Evolutionary conservation across 495 filamentous ascomycete species (phyloP).

Genomic region (Penicillium macrosclerotiorum): DNA sequence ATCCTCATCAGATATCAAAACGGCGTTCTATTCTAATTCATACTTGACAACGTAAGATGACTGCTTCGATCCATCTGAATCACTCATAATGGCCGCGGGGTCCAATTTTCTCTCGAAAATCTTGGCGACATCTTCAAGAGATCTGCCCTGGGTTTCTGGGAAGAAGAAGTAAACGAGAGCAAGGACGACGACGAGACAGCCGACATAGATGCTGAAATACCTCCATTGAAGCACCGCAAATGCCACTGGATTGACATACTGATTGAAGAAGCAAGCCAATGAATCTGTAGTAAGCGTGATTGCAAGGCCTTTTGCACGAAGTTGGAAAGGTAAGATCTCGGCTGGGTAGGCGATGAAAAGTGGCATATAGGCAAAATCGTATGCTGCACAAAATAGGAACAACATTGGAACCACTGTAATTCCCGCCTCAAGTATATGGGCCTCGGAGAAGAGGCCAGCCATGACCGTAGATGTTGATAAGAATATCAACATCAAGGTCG

Average conservation of each 20-base stretch:
- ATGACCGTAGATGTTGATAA: conserved; percentile 54
- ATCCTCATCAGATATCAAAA: background rate
- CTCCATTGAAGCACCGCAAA: conserved; percentile 50
- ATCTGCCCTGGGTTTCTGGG: conserved; percentile 10
- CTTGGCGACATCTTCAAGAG: conserved; percentile 4
- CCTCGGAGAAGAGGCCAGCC: conserved; percentile 50
- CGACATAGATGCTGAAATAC: conserved; percentile 10
- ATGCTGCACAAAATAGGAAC: conserved; percentile 56
- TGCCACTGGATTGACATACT: conserved; percentile 55
- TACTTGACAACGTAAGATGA: conserved; percentile 7
- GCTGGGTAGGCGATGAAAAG: conserved; percentile 60
- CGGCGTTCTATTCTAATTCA: background rate
- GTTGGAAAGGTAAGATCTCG: conserved; percentile 64
- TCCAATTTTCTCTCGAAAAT: conserved; percentile 6
- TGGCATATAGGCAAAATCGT: conserved; percentile 60
- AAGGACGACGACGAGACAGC: conserved; percentile 5
- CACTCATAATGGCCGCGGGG: background rate
- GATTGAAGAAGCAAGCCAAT: conserved; percentile 52
- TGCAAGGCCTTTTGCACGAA: conserved; percentile 69
- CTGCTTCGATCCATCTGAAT: conserved; percentile 4
- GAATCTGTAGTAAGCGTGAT: conserved; percentile 57
- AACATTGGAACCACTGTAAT: conserved; percentile 59
- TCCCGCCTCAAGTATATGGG: conserved; percentile 43
- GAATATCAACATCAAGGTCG: conserved; percentile 54
- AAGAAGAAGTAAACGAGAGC: conserved; percentile 9